Base-by-base conservation (phyloP, 129 eudicot species). In the Centrapalus pauciflorus region DNA sequence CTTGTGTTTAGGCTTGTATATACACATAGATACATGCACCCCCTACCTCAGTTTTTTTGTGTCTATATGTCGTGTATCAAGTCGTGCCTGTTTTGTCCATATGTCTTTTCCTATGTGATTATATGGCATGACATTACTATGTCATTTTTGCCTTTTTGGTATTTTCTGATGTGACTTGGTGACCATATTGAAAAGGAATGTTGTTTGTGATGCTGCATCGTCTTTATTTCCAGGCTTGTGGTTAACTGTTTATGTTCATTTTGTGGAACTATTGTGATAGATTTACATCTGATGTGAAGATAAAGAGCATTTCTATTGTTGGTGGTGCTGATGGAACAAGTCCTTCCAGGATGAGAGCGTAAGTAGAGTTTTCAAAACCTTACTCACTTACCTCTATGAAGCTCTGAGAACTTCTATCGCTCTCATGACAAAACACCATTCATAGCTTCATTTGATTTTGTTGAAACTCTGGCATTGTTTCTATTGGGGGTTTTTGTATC, bases 261-360 rank as follows among this genome's bases (percentile, higher is more conserved):
- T 62, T 38, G 40, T 64, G 34, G 28, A 46, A 45, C 26, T 76
- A n/a, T 74, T 46, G 19, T 67, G 38, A 25, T 74, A 93, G 98
- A 74, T 93, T 93, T 73, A 93, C 96, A 60, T 86, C 99, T 7
- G 99, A 93, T 86, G 99, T 93, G 62, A 93, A 93, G 80, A 82
- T 93, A 78, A 93, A 89, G 79, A 84, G 99, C 93, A 89, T 93
- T 56, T 86, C 99, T 62, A 66, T 93, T 50, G 84, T 93, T 38
- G 99, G 99, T 59, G 99, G 99, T 64, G 78, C 90, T 82, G 96
- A 89, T 76, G 99, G 96, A 69, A 88, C 96, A 38, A 93, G 99
- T 77, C 99, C 99, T 81, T 79, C 86, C 65, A 93, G 84, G 80
- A 93, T 93, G 99, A 86, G 99, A 82, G 99, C 86, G 96, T 93